A percentile compares a stretch with the other conserved stretches of the same genome.
phyloP scores from a whole-genome alignment of 208 protist species.

The Novymonas esmeraldas region DNA sequence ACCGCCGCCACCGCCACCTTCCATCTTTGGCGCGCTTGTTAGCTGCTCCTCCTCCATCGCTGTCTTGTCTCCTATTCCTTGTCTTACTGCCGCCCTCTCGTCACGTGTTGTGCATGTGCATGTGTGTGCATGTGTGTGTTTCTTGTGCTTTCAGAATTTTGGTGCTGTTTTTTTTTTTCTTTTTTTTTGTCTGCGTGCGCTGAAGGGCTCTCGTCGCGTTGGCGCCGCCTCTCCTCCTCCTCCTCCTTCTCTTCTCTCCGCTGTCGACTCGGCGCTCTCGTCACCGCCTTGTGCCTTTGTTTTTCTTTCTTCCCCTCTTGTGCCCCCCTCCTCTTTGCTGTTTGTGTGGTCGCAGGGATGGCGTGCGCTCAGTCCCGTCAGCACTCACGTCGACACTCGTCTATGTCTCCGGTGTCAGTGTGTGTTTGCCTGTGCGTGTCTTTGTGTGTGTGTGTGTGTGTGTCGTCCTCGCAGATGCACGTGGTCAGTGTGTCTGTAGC shows the following conservation, averaged over 20 bases:
- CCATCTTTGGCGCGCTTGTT: too few relatives aligned
- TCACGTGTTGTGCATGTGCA: too few relatives aligned
- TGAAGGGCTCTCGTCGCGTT: background rate
- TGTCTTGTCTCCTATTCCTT: too few relatives aligned
- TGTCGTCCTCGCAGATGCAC: background rate
- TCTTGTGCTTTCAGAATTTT: too few relatives aligned
- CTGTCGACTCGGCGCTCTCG: background rate
- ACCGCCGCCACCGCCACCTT: too few relatives aligned
- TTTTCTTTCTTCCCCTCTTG: background rate
- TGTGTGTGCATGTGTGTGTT: too few relatives aligned
- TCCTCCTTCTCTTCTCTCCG: background rate
- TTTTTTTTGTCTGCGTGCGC: background rate
- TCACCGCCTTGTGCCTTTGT: background rate
- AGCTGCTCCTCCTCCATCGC: too few relatives aligned
- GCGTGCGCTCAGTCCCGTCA: too few relatives aligned
- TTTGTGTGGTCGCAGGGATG: too few relatives aligned
- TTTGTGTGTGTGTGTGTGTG: background rate
- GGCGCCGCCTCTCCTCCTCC: background rate
- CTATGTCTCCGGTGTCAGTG: background rate
- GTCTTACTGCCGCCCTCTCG: too few relatives aligned
- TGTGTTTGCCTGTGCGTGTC: background rate
- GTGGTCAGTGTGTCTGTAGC: too few relatives aligned
- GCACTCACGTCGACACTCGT: background rate
- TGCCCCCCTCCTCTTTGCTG: background rate
- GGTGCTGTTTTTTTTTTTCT: background rate